Base-by-base conservation (phyloP, 441 rosid species). In the Pelargonium citronellum region DNA sequence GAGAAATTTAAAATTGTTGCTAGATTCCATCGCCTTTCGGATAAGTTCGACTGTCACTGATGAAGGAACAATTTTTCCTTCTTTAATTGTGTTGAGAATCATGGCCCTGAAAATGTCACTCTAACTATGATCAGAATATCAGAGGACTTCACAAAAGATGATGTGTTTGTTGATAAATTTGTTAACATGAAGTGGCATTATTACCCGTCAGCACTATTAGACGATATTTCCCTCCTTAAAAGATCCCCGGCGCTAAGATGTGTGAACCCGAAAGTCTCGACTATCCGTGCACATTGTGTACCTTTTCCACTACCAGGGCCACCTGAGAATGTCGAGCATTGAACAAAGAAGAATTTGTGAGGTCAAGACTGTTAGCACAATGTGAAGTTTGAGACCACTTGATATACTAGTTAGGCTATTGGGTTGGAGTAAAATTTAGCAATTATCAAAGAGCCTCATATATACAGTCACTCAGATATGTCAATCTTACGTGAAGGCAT, bases 251-350 rank as follows among this genome's bases (percentile, higher is more conserved):
- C 95, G 75, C 95, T 87, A 11, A 89, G 75, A 82, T 87, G 95
- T 30, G 27, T 77, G 71, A 77, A 82, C 51, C 95, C 91, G 78
- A 83, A 87, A 47, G 86, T 84, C 75, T 89, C 84, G 13, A 81
- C 91, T 53, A 89, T 85, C 73, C 78, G 85, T 24, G 78, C 81
- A 70, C 91, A 87, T 39, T 87, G 91, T 6, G 95, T 89, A 64
- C 95, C 95, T 83, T 89, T 89, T 34, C 94, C 91, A 79, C 91
- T 86, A 69, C 94, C 94, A 71, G 91, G 90, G 64, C 94, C 94
- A 73, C 94, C 91, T 87, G 46, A 27, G 11, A 71, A 71, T 17
- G 20, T 47, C 67, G 60, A 64, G 27, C 34, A 30, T 30, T 30
- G 34, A 30, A 30, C 34, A 3, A 30, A 30, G 34, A 30, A 30